Conservation (phyloP, 2,329 filamentous ascomycete species). For the Neofusicoccum kwambonambiense region DNA sequence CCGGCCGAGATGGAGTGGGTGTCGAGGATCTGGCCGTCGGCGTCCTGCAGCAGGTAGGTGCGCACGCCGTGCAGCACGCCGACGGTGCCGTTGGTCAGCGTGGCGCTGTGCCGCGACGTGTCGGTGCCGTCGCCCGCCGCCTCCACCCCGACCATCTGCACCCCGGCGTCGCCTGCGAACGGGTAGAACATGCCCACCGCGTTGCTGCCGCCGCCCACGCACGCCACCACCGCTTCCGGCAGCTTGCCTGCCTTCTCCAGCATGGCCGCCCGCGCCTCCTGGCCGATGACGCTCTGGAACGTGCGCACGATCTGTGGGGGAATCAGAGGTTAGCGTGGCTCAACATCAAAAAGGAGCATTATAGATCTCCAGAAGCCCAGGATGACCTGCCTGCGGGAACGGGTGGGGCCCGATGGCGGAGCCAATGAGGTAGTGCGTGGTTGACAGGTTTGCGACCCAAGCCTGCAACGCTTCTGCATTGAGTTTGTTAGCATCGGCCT, state of each 20-base stretch:
- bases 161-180: constrained; percentile 78
- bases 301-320: constrained; percentile 78
- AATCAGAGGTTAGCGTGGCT: background rate
- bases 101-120: constrained; percentile 81
- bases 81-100: constrained; percentile 81
- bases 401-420: constrained; percentile 96
- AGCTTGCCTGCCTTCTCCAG: constrained; percentile 66
- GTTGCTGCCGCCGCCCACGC: constrained; percentile 93
- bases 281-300: constrained; percentile 94
- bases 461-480: constrained; percentile 70
- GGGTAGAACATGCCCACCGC: constrained; percentile 98
- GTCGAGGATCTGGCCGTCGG: constrained; percentile 87
- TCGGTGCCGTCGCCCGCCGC: constrained; percentile 91
- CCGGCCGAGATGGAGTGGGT: constrained; percentile 97
- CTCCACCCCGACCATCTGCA: constrained; percentile 90
- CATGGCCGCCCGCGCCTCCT: constrained; percentile 32
- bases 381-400: constrained; percentile 60
- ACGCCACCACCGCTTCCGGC: constrained; percentile 93
- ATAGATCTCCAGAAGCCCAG: background rate
- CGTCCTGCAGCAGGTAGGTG: constrained; percentile 91
- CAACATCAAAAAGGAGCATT: background rate
- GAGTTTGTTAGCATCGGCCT: background rate
- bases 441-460: constrained; percentile 95
- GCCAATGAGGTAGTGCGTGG: constrained; percentile 97
- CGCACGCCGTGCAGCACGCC: constrained; percentile 94